Evolutionary conservation across 2,329 filamentous ascomycete species (phyloP), one percentile per base, ranked within the genome.

Genomic region (Trichoderma sp.): DNA sequence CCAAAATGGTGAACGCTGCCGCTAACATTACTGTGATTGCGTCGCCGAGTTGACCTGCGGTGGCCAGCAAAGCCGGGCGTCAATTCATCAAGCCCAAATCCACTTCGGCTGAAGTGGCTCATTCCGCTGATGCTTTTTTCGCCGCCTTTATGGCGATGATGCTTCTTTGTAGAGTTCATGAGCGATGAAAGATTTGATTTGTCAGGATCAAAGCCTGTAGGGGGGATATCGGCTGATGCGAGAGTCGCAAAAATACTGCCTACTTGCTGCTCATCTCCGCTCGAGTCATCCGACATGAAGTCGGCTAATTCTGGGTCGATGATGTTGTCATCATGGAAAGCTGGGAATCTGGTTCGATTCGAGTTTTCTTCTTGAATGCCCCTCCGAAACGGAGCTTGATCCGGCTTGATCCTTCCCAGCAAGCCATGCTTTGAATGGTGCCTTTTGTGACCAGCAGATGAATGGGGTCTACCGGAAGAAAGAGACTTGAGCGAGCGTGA

Each of bases 281-380:
- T 97, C 1, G 94, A 97, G 59, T 92, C 94, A 77, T 99, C 96
- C 7, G 96, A 99, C 85, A 99, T 91, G 80, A 96, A 99, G 39
- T 93, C 92, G 5, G 94, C 95, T 66, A 99, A 83, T 75, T 99
- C 96, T 1, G 96, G 96, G 77, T 99, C 96, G 73, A 99, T 98
- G 73, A 99, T 97, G 76, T 96, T 98, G 82, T 99, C 96, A 76
- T 96, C 94, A 77, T 99, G 96, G 74, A 99, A 98, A n/a, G 94
- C 94, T 18, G 94, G 91, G 43, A 97, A 85, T 52, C 89, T 88
- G 8, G 64, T 59, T 71, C 89, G 90, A 71, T 86, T 88, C 4
- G 85, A 82, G 59, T 85, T 81, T 69, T 94, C 90, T 64, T 96
- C 88, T 11, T 83, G 89, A 21, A 85, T 83, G 13, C 89, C 85